Percentiles rank a stretch among this genome's conserved stretches.
Evolutionary conservation across 495 filamentous ascomycete species (phyloP).

Genomic region (Chaetomidium leptoderma): DNA sequence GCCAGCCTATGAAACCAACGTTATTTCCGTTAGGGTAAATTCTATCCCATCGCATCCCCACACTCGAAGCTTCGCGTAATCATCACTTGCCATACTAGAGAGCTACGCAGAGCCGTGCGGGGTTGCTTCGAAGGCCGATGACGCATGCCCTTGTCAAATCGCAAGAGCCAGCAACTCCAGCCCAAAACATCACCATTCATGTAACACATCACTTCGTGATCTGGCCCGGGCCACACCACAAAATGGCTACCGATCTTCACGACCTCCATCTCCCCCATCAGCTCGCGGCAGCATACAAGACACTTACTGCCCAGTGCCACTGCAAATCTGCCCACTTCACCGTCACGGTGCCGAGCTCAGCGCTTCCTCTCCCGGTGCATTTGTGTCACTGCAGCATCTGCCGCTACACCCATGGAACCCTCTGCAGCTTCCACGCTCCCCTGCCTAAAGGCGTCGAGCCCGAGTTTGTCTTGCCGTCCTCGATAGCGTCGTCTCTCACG

Average conservation of each 20-base stretch:
- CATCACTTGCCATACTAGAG: too few species aligned
- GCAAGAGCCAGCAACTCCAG: too few species aligned
- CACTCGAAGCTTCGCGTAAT: neutral
- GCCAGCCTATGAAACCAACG: too few species aligned
- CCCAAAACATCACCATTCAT: too few species aligned
- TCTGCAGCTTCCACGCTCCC: slow-evolving; percentile 51
- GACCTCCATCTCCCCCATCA: slow-evolving; percentile 12
- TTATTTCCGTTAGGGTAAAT: too few species aligned
- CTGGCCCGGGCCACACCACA: too few species aligned
- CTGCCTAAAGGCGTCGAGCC: slow-evolving; percentile 31
- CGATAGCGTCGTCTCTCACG: slow-evolving; percentile 38
- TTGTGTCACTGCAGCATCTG: slow-evolving; percentile 66
- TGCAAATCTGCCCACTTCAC: slow-evolving; percentile 39
- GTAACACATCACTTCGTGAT: too few species aligned
- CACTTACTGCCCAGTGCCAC: slow-evolving; percentile 38
- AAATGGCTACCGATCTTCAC: slow-evolving; percentile 12
- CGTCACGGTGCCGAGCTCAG: slow-evolving; percentile 29
- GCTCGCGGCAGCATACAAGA: slow-evolving; percentile 14
- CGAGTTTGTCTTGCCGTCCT: slow-evolving; percentile 33
- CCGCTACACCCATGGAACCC: slow-evolving; percentile 54
- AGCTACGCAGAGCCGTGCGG: too few species aligned
- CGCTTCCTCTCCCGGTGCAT: slow-evolving; percentile 38
- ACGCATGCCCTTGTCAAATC: too few species aligned
- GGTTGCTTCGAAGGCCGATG: too few species aligned
- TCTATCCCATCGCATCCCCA: neutral